These are phyloP conservation scores for Pestalotiopsis sp. DNA, from an alignment of 2,329 filamentous ascomycete genomes.

Conservation along the genomic window DNA sequence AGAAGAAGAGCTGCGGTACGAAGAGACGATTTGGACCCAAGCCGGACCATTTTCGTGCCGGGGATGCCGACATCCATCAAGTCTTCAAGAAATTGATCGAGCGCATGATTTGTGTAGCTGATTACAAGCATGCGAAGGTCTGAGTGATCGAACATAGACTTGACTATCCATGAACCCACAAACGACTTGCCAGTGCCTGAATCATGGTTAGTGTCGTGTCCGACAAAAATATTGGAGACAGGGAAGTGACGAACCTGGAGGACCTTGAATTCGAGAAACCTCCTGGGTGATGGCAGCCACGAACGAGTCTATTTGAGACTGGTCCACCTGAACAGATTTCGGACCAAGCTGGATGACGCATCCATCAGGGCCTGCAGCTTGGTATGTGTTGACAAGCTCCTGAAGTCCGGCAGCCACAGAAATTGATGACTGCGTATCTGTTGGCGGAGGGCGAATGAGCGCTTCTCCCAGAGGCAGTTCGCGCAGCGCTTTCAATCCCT, in stretches of 20 bases:
- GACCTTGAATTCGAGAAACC: slow-evolving; percentile 71
- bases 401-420: background rate
- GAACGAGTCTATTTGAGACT: slow-evolving; percentile 61
- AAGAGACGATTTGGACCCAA: slow-evolving; percentile 62
- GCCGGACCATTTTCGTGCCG: slow-evolving; percentile 53
- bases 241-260: slow-evolving; percentile 57
- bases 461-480: slow-evolving; percentile 59
- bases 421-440: slow-evolving; percentile 12
- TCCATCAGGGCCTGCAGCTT: background rate
- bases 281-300: slow-evolving; percentile 52
- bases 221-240: background rate
- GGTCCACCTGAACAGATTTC: slow-evolving; percentile 21
- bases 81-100: slow-evolving; percentile 69
- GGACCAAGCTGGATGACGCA: background rate
- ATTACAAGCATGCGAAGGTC: slow-evolving; percentile 61
- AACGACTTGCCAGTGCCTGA: slow-evolving; percentile 77
- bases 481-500: slow-evolving; percentile 57
- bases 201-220: background rate
- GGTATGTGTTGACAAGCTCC: background rate
- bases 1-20: slow-evolving; percentile 48
- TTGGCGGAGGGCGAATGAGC: slow-evolving; percentile 41
- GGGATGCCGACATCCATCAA: slow-evolving; percentile 62
- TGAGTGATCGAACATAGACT: slow-evolving; percentile 54
- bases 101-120: slow-evolving; percentile 70
- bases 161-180: slow-evolving; percentile 66